Percentiles rank a stretch among this genome's conserved stretches.
These are phyloP conservation scores for Brassica napus DNA, from an alignment of 345 rosid genomes.

Conservation along the genomic window Da-Ae NC_063442.1:9047501-9048000, in stretches of 20 bases:
- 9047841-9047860: slow-evolving; percentile 32
- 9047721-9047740: slow-evolving; percentile 2
- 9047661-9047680: slow-evolving; percentile 1
- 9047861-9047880: slow-evolving; percentile 45
- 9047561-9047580: no score
- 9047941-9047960: slow-evolving; percentile 21
- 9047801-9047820: slow-evolving; percentile 9
- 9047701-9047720: slow-evolving; percentile 27
- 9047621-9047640: background rate
- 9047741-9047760: background rate
- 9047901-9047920: slow-evolving; percentile 42
- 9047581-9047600: no score
- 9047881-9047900: slow-evolving; percentile 45
- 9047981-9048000: background rate
- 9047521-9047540: no score
- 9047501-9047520: no score
- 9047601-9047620: no score
- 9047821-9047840: slow-evolving; percentile 19
- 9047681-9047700: slow-evolving; percentile 18
- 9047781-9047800: slow-evolving; percentile 17
- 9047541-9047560: no score
- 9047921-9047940: slow-evolving; percentile 34
- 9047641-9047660: background rate
- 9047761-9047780: background rate
- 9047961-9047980: slow-evolving; percentile 41